Evolutionary conservation across 2,329 filamentous ascomycete species (phyloP), one percentile per base, ranked within the genome.

Genomic region (Endocalyx cinctus): DNA sequence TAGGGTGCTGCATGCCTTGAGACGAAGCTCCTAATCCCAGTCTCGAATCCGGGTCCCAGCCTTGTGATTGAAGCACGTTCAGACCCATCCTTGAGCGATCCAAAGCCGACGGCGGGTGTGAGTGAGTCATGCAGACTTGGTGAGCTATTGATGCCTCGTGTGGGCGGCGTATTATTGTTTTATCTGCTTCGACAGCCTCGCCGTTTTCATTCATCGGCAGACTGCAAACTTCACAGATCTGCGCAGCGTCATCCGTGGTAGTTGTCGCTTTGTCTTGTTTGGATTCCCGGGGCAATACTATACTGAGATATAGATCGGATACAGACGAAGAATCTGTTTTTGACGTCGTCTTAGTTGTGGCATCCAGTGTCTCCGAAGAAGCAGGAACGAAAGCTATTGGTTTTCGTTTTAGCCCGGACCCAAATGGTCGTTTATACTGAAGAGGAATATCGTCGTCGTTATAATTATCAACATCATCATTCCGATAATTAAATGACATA

Each of bases 41-140:
- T 3, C 87, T 68, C 17, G 77, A 67, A 57, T 89, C 84, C 0
- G 84, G 82, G 47, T 89, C 80, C 78, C 83, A 89, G 17, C 84
- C 84, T 38, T 83, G 73, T 1, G 74, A 68, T 33, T 76, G 66
- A 19, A 89, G 69, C 17, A 83, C 75, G 5, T 72, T 64, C 6
- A 88, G 63, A 0, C 84, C 84, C 68, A 85, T 84, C 28, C 83
- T 72, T 5, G 69, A 73, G 20, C 84, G 72, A 56, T 87, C 80
- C 14, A 88, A 63, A 11, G 80, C 71, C 0, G 83, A 87, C 1
- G 84, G 84, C 6, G 82, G 82, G 38, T 84, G 78, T 1, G 81
- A 82, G 52, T 87, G 82, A 4, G 67, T 57, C 2, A 87, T 64
- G 40, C 74, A 79, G 23, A 84, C 72, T 61, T 88, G 84, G 51